Evolutionary conservation across 108 stramenopile species (phyloP).

Genomic region (Nitzschia putrida): DNA sequence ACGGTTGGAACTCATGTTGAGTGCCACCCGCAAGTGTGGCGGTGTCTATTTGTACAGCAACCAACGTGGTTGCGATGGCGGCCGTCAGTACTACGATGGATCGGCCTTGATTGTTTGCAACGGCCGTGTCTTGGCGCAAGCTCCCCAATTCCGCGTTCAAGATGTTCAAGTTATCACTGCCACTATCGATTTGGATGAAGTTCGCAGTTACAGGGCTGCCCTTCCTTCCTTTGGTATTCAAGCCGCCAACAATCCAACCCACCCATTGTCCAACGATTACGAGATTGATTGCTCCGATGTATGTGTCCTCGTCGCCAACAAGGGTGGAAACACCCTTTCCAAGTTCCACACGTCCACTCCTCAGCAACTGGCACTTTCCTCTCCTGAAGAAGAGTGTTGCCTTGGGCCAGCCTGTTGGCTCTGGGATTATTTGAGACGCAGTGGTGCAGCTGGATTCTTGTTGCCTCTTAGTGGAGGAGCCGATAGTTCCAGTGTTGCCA

Average conservation of each 20-base stretch:
- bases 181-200: constrained; percentile 93
- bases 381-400: constrained; percentile 96
- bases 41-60: constrained; percentile 98
- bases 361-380: neutral
- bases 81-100: constrained; percentile 94
- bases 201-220: constrained; percentile 87
- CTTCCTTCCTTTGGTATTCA: constrained; percentile 89
- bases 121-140: constrained; percentile 92
- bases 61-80: constrained; percentile 97
- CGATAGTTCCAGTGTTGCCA: constrained; percentile 91
- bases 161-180: constrained; percentile 94
- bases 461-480: constrained; percentile 97
- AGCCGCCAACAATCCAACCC: constrained; percentile 48
- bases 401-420: constrained; percentile 99
- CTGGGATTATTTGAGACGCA: constrained; percentile 96
- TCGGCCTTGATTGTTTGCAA: constrained; percentile 93
- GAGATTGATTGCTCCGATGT: constrained; percentile 26
- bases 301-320: constrained; percentile 3
- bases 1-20: constrained; percentile 84
- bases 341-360: neutral
- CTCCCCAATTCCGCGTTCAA: constrained; percentile 84
- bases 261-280: constrained; percentile 9
- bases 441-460: constrained; percentile 92
- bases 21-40: constrained; percentile 92
- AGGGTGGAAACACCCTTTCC: neutral